These are phyloP conservation scores for Cyberlindnera maclurae DNA, from an alignment of 805 yeast genomes.

Conservation along the genomic window DNA sequence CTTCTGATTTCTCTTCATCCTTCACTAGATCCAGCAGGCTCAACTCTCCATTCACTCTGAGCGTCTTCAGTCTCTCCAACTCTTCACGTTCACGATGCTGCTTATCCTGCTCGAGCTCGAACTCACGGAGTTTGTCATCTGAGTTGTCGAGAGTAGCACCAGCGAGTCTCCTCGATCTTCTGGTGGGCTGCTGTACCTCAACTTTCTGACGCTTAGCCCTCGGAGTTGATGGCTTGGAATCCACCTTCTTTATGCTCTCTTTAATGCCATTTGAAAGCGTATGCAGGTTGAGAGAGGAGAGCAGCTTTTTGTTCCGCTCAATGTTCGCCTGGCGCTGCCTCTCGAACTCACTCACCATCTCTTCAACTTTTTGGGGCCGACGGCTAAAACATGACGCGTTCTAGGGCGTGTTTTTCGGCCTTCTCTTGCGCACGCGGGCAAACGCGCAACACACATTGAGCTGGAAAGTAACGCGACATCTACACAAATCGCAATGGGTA, in stretches of 20 bases:
- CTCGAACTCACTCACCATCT: conserved; percentile 55
- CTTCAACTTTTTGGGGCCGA: too few species aligned
- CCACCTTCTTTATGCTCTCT: conserved; percentile 35
- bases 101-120: conserved; percentile 19
- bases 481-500: neutral
- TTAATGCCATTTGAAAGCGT: conserved; percentile 47
- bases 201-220: conserved; percentile 21
- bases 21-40: conserved; percentile 52
- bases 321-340: conserved; percentile 70
- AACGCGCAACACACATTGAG: too few species aligned
- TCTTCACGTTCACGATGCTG: conserved; percentile 32
- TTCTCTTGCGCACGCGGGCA: too few species aligned
- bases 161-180: conserved; percentile 74
- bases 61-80: conserved; percentile 42
- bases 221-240: conserved; percentile 12
- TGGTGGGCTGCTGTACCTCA: conserved; percentile 40
- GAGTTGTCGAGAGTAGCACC: conserved; percentile 58
- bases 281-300: conserved; percentile 64
- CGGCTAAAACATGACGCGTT: neutral
- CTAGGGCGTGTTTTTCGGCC: neutral
- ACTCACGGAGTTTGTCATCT: conserved; percentile 22
- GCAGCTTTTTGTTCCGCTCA: conserved; percentile 70
- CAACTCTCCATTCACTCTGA: conserved; percentile 61
- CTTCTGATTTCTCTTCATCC: conserved; percentile 13
- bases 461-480: too few species aligned